phyloP scores from a whole-genome alignment of 768 basidiomycete species.

The Xerocomellus chrysenteron region DNA sequence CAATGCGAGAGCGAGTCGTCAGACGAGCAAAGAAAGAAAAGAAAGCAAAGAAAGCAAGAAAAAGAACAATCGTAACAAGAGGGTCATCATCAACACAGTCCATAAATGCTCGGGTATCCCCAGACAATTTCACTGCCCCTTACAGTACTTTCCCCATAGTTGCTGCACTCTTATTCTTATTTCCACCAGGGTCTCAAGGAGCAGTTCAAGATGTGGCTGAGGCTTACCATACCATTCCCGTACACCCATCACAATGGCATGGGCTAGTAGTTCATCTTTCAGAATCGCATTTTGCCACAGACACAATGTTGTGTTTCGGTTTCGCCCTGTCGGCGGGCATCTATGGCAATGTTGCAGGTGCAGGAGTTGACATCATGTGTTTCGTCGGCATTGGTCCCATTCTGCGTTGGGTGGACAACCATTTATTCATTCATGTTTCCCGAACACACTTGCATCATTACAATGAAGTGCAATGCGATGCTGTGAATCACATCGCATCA shows the following conservation, averaged over 20 bases:
- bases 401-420: conserved; percentile 31
- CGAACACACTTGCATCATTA: fast-evolving
- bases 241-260: conserved; percentile 37
- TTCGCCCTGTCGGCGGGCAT: conserved; percentile 19
- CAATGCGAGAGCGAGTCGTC: too few species aligned
- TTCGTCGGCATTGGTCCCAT: conserved; percentile 25
- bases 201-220: neutral
- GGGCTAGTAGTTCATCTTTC: conserved; percentile 27
- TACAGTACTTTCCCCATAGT: conserved; percentile 3
- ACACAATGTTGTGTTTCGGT: conserved; percentile 30
- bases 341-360: conserved; percentile 21
- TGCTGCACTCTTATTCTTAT: fast-evolving
- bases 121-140: neutral
- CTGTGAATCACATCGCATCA: too few species aligned
- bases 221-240: conserved; percentile 26
- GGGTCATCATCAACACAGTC: neutral
- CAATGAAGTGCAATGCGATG: neutral
- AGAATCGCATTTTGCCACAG: conserved; percentile 1
- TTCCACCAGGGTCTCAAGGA: neutral
- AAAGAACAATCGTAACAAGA: too few species aligned
- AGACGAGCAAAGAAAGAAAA: too few species aligned
- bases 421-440: conserved; percentile 23
- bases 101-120: conserved; percentile 34
- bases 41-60: too few species aligned
- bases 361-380: too few species aligned